Evolutionary conservation across 352 stramenopile genomes (phyloP).

Genomic region (Phytophthora parvispora): DNA sequence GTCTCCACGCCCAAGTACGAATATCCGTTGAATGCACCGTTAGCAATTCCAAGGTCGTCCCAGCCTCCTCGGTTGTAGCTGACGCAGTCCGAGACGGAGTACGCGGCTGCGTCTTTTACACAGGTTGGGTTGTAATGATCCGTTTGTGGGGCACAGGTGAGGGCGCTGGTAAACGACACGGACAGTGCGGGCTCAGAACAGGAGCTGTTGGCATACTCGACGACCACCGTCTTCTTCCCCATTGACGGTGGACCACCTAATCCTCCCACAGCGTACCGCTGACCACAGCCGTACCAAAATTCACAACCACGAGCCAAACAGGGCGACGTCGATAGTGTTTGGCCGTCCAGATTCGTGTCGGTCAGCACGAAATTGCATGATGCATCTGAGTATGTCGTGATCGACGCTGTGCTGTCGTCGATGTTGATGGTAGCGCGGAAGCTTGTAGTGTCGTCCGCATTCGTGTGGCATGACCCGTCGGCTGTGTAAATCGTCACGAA

Average conservation of each 20-base stretch:
- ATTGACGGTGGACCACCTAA: not conserved
- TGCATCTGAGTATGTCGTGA: constrained; percentile 3
- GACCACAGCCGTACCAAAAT: not conserved
- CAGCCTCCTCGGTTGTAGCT: constrained; percentile 1
- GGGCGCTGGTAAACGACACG: not conserved
- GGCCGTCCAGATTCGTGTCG: constrained; percentile 4
- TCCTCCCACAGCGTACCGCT: constrained; percentile 7
- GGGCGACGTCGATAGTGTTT: constrained; percentile 4
- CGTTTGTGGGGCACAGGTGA: not conserved
- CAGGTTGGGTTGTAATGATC: constrained; percentile 10
- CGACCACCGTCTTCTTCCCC: constrained; percentile 11
- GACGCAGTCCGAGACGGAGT: constrained; percentile 13
- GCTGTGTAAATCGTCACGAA: constrained; percentile 8
- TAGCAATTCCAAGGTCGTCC: constrained; percentile 12
- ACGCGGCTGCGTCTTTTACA: not conserved
- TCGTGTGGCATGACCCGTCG: constrained; percentile 8
- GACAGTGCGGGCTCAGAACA: not conserved
- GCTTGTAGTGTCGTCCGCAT: not conserved
- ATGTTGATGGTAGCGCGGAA: constrained; percentile 4
- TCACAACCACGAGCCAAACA: constrained; percentile 7
- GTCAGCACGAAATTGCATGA: not conserved
- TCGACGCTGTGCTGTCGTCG: constrained; percentile 3
- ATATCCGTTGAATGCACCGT: not conserved
- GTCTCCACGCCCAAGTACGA: constrained; percentile 10
- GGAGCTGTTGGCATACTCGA: constrained; percentile 2